These are phyloP conservation scores for Grifola frondosa DNA, from an alignment of 1,284 basidiomycete species.

Conservation along the genomic window DNA sequence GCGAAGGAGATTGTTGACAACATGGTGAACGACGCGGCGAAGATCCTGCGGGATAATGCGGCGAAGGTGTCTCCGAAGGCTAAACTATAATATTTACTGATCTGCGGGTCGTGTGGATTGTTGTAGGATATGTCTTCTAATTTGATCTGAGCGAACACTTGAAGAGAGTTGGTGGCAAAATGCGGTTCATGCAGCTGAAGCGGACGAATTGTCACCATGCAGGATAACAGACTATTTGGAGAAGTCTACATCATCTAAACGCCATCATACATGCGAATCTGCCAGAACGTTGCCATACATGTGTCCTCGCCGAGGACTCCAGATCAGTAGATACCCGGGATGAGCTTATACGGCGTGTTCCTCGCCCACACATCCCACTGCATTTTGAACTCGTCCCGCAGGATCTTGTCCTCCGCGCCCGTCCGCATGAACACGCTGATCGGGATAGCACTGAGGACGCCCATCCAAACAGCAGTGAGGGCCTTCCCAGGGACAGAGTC, in stretches of 20 bases:
- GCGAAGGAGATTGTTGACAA: constrained; percentile 80
- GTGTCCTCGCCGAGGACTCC: too few relatives aligned
- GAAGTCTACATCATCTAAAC: too few relatives aligned
- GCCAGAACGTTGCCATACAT: too few relatives aligned
- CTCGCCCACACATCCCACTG: constrained; percentile 6
- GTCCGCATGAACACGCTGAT: not conserved
- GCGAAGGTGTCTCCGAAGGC: constrained; percentile 41
- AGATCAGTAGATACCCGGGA: constrained; percentile 12
- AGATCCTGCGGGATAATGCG: constrained; percentile 40
- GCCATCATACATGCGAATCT: too few relatives aligned
- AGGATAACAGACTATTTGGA: too few relatives aligned
- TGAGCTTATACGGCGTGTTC: constrained; percentile 1
- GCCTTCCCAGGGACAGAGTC: too few relatives aligned
- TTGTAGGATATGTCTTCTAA: not conserved
- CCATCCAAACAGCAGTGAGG: too few relatives aligned
- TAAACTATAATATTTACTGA: constrained; percentile 35
- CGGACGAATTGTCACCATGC: not conserved
- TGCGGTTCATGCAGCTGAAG: not conserved
- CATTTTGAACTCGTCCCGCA: not conserved
- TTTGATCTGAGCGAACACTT: not conserved
- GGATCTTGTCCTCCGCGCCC: not conserved
- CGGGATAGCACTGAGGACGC: too few relatives aligned
- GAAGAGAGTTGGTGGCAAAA: not conserved
- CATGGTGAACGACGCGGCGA: constrained; percentile 74
- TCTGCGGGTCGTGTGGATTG: not conserved